Percentiles rank a stretch among this genome's conserved stretches.
These are phyloP conservation scores for Lentinula aciculospora DNA, from an alignment of 768 basidiomycete species.

Conservation along the genomic window DNA sequence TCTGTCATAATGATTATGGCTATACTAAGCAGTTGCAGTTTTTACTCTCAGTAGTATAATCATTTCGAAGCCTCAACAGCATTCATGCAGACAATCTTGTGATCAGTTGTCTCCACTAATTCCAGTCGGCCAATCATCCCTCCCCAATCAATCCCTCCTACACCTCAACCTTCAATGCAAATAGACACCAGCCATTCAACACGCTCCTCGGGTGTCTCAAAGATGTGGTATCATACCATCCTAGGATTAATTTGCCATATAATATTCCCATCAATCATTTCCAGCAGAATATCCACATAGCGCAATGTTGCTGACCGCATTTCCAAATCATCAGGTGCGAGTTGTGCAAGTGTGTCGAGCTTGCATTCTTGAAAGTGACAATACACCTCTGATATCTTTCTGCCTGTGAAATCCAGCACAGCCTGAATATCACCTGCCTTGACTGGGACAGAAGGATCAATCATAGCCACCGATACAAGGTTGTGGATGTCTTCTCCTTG, in stretches of 20 bases:
- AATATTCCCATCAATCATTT: background rate
- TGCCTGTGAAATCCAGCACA: background rate
- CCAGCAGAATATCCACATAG: background rate
- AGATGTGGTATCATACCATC: background rate
- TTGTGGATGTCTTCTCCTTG: background rate
- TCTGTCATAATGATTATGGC: too few species aligned
- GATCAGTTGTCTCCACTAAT: too few species aligned
- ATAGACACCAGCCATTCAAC: background rate
- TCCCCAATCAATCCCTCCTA: too few species aligned
- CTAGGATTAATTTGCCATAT: background rate
- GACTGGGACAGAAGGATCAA: background rate
- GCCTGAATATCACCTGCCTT: background rate
- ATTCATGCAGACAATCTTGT: too few species aligned
- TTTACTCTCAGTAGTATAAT: too few species aligned
- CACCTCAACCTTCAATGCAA: background rate
- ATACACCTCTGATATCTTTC: background rate
- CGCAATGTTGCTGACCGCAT: background rate
- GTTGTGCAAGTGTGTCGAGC: background rate
- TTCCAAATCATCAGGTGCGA: background rate
- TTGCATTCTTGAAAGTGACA: background rate
- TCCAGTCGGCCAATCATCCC: too few species aligned
- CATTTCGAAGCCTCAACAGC: too few species aligned
- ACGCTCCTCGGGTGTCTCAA: background rate
- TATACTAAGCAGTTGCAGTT: too few species aligned
- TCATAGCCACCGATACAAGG: background rate